Evolutionary conservation across 2,329 filamentous ascomycete species (phyloP), one percentile per base, ranked within the genome.

Genomic region (Botryotinia convoluta): DNA sequence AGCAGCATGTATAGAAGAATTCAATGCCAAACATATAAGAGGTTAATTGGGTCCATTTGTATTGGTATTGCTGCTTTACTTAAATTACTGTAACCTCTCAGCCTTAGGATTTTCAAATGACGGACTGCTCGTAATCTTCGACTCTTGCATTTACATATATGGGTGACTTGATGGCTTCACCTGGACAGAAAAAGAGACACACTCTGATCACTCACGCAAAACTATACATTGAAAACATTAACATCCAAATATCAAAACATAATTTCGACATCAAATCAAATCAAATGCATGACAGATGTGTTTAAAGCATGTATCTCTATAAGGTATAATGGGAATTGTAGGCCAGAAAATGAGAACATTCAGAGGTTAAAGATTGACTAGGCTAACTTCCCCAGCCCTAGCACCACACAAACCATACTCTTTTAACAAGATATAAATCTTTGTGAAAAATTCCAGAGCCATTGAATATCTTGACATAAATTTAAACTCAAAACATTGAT

Each of bases 31-130:
- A 4, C 6, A 35, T 26, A 12, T 26, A 22, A 26, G 42, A 26
- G 22, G 22, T 48, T 4, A 48, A 10, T 10, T 12, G 39, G 39
- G 39, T 26, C 26, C 22, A 26, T 48, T 48, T 48, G 45, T 9
- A 51, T 51, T 0, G 10, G 48, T 0, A 5, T 4, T 51, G 10
- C n/a, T 51, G 26, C 10, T n/a, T 1, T 14, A n/a, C 48, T n/a
- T 26, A 10, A 3, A n/a, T 51, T 0, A 0, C 0, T 6, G 14
- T 0, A 0, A 14, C 14, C 4, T 0, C 0, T 14, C 48, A n/a
- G 48, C 22, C 14, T 14, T 14, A 26, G 10, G 4, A 1, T 26
- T 51, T 14, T 14, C 22, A 12, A n/a, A n/a, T 5, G 1, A n/a
- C 26, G 4, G 0, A 51, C 22, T 4, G 4, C 22, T 12, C 22